Conservation (phyloP, 108 stramenopile species). For the Aureococcus anophagefferens region DNA sequence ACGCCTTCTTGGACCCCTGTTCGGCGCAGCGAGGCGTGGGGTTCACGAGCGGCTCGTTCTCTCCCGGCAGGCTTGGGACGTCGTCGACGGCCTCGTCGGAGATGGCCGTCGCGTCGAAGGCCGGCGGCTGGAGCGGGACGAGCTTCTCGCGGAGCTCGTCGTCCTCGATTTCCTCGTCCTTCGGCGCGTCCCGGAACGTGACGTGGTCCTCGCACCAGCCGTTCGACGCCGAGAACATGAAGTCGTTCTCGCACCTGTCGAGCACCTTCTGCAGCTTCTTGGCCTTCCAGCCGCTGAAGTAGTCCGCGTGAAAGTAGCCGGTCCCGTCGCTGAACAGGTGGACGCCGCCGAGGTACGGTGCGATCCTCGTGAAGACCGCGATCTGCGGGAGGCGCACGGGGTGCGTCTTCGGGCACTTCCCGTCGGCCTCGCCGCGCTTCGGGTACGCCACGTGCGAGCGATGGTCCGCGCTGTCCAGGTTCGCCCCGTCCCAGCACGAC, state of each 20-base stretch:
- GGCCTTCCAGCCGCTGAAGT: slow-evolving; percentile 17
- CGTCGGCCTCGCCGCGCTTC: slow-evolving; percentile 1
- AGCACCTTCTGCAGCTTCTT: slow-evolving; percentile 6
- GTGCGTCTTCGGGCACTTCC: slow-evolving; percentile 9
- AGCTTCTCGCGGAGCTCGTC: slow-evolving; percentile 8
- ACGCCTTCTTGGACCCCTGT: too few species aligned
- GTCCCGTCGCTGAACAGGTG: slow-evolving; percentile 10
- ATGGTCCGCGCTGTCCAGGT: slow-evolving; percentile 2
- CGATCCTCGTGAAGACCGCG: slow-evolving; percentile 12
- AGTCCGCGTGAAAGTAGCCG: slow-evolving; percentile 9
- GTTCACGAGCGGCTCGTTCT: too few species aligned
- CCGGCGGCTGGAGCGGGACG: not conserved
- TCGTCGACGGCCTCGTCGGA: slow-evolving; percentile 8
- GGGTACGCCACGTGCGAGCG: slow-evolving; percentile 2
- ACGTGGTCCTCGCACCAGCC: slow-evolving; percentile 2
- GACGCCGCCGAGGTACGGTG: slow-evolving; percentile 6
- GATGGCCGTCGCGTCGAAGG: slow-evolving; percentile 5
- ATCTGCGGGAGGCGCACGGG: slow-evolving; percentile 17
- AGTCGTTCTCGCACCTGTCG: slow-evolving; percentile 10
- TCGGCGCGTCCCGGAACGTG: not conserved
- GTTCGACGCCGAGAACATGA: not conserved
- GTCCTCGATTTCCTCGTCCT: slow-evolving; percentile 10
- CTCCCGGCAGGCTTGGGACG: slow-evolving; percentile 4
- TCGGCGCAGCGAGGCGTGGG: too few species aligned
- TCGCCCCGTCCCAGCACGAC: slow-evolving; percentile 23